phyloP scores from a whole-genome alignment of 805 yeast genomes.

The Wickerhamomyces strasburgensis region DNA sequence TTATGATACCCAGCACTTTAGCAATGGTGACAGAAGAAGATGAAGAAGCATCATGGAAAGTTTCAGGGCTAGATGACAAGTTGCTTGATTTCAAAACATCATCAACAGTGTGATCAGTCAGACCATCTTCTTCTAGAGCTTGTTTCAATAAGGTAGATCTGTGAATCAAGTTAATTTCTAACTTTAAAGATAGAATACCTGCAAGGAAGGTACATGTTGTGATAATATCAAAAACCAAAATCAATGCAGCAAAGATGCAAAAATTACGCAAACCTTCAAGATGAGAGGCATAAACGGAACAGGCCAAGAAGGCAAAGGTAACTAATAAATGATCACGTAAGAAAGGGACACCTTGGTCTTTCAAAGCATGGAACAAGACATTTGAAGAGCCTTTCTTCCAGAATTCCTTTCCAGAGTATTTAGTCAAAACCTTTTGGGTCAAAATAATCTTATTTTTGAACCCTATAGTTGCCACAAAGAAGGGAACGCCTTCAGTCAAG shows the following conservation, averaged over 20 bases:
- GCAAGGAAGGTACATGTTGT: constrained; percentile 77
- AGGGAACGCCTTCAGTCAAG: constrained; percentile 88
- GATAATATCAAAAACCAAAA: constrained; percentile 65
- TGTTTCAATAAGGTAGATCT: constrained; percentile 71
- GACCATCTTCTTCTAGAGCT: constrained; percentile 90
- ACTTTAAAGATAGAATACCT: constrained; percentile 78
- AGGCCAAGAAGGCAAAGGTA: constrained; percentile 62
- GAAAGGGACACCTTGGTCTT: constrained; percentile 31
- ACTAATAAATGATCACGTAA: constrained; percentile 75
- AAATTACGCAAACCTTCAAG: constrained; percentile 76
- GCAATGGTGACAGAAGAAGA: constrained; percentile 45
- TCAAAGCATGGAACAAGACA: constrained; percentile 31
- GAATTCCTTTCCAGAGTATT: constrained; percentile 23
- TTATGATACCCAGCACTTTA: constrained; percentile 55
- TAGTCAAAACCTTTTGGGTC: constrained; percentile 52
- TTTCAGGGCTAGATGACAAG: constrained; percentile 23
- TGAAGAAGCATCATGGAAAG: constrained; percentile 29
- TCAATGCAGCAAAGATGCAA: constrained; percentile 66
- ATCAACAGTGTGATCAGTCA: constrained; percentile 67
- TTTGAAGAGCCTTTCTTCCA: constrained; percentile 30
- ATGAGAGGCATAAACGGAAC: constrained; percentile 58
- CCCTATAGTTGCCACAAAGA: constrained; percentile 86
- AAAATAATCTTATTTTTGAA: constrained; percentile 79
- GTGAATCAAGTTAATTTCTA: constrained; percentile 83
- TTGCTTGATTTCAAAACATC: constrained; percentile 41